Base-by-base conservation (phyloP, 225 moss, liverwort and hornwort genomes). In the Sphagnum tenellum region DNA sequence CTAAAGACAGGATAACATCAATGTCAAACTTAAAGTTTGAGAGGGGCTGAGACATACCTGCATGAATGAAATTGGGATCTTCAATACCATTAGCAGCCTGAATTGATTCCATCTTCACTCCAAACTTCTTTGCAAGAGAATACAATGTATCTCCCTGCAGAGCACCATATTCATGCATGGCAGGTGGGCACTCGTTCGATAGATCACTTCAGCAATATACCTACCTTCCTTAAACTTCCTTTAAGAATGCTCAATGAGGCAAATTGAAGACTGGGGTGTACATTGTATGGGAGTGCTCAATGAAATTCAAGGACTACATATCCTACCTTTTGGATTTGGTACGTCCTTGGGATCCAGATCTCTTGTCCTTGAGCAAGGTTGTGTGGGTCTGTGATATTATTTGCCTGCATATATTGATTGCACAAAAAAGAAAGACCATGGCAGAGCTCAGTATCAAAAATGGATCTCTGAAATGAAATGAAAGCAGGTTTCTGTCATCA, bases 281-380 rank as follows among this genome's bases (percentile, higher is more conserved):
- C 29, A 29, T 29, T 29, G 1, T 29, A 29, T 9, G 9, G 48
- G 49, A 49, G 64, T 51, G 10, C 6, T 14, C 5, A 44, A 2
- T 48, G 9, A 47, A 48, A 13, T 64, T 6, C 6, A 52, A 52
- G 52, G 52, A 9, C 6, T 52, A 9, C 7, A 52, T 6, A 52
- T 6, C 29, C 29, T 58, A 89, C 86, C 86, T 81, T 83, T 64
- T 77, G 75, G 44, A 89, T 86, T 58, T 75, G 76, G 53, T 89
- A 86, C 29, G 89, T 89, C 7, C 75, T 70, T 48, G 86, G 89
- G 67, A 89, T 79, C 86, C 89, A 86, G 57, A 89, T 72, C 65
- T 86, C 79, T 59, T 89, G 86, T 66, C 89, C 89, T 54, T 69
- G 0, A 49, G 63, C 66, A 57, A 89, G 70, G 64, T 61, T 76